phyloP scores from a whole-genome alignment of 169 alveolate species.

The Ichthyophthirius multifiliis region DNA sequence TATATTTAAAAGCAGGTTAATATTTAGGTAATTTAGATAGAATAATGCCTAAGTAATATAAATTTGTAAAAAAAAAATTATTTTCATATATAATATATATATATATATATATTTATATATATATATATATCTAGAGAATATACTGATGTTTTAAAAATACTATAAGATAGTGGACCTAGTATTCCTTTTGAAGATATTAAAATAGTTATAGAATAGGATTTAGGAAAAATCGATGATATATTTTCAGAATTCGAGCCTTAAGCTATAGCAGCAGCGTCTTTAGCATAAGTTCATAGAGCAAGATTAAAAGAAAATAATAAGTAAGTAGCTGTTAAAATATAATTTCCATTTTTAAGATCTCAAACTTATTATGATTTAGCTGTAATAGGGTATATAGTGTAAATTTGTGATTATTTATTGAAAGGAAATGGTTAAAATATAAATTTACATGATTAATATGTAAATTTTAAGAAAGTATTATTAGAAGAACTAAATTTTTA shows the following conservation, averaged over 20 bases:
- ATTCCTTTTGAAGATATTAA: constrained; percentile 56
- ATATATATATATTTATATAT: neutral
- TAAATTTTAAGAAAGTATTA: constrained; percentile 42
- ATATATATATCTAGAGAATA: constrained; percentile 39
- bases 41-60: constrained; percentile 56
- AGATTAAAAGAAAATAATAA: constrained; percentile 40
- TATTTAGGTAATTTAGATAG: constrained; percentile 72
- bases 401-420: constrained; percentile 33
- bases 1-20: constrained; percentile 70
- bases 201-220: constrained; percentile 61
- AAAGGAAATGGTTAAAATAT: constrained; percentile 18
- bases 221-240: constrained; percentile 41
- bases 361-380: constrained; percentile 53
- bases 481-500: constrained; percentile 59
- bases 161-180: constrained; percentile 69
- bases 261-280: constrained; percentile 72
- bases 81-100: neutral
- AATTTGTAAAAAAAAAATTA: neutral
- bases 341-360: constrained; percentile 50
- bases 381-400: constrained; percentile 45
- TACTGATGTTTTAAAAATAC: constrained; percentile 50
- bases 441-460: constrained; percentile 45
- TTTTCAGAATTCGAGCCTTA: constrained; percentile 50
- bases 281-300: constrained; percentile 74
- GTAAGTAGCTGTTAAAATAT: constrained; percentile 64